Evolutionary conservation across 2,329 filamentous ascomycete species (phyloP).

Genomic region (Volutella citrinella): DNA sequence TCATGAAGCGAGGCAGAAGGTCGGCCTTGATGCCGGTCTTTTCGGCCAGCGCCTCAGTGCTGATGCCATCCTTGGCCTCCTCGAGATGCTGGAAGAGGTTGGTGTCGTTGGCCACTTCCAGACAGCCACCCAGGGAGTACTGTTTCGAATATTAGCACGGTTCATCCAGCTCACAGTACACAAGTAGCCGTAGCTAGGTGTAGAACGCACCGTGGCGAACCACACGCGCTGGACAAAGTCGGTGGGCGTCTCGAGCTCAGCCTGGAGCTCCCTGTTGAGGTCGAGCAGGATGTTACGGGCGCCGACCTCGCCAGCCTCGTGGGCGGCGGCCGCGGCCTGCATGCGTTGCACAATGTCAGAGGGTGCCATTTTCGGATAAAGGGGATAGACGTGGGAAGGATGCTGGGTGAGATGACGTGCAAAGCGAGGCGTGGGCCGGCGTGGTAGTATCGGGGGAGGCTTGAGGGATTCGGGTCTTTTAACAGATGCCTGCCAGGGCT

Average conservation of each 20-base stretch:
- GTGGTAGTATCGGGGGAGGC: too few species aligned
- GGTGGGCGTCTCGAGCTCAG: conserved; percentile 13
- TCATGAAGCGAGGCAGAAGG: conserved; percentile 13
- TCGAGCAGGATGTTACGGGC: conserved; percentile 11
- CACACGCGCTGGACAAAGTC: conserved; percentile 11
- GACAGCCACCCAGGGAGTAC: conserved; percentile 10
- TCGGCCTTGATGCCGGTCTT: conserved; percentile 6
- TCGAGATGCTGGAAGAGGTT: conserved; percentile 8
- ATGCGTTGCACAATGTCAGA: conserved; percentile 9
- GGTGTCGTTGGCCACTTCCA: conserved; percentile 9
- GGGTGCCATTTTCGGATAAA: conserved; percentile 2
- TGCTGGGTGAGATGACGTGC: too few species aligned
- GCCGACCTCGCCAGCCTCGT: conserved; percentile 7
- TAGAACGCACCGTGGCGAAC: conserved; percentile 6
- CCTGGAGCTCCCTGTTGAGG: conserved; percentile 12
- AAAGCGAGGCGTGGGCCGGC: too few species aligned
- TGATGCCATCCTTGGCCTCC: conserved; percentile 5
- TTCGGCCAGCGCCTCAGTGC: conserved; percentile 5
- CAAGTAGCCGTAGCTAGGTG: not conserved
- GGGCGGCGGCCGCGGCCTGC: conserved; percentile 7
- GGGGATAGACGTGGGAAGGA: not conserved
- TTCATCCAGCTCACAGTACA: not conserved
- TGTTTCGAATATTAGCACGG: not conserved
- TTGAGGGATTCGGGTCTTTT: too few species aligned
- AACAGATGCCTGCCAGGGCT: too few species aligned